Conservation (phyloP, 495 filamentous ascomycete genomes). For the Chaetomium tenue region DNA sequence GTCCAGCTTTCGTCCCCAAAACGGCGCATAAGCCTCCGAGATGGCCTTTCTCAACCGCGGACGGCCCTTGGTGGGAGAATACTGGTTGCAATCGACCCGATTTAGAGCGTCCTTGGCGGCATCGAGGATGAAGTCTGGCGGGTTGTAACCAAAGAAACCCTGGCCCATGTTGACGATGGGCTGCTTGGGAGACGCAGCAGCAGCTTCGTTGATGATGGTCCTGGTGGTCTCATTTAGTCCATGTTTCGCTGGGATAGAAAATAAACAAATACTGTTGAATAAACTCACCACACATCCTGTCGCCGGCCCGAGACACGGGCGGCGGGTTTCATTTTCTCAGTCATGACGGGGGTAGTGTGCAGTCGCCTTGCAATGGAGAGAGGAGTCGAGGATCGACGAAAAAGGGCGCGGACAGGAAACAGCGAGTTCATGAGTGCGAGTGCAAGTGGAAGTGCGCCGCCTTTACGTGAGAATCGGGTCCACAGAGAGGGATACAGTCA, state of each 20-base stretch:
- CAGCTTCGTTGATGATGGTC: slow-evolving; percentile 94
- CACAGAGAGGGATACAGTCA: not conserved
- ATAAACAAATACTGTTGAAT: not conserved
- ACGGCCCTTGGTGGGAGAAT: slow-evolving; percentile 90
- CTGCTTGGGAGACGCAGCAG: slow-evolving; percentile 75
- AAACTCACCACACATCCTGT: slow-evolving; percentile 87
- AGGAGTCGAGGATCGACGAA: slow-evolving; percentile 16
- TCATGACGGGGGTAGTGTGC: slow-evolving; percentile 34
- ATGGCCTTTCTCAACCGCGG: slow-evolving; percentile 88
- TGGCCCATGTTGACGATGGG: slow-evolving; percentile 96
- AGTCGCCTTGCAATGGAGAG: slow-evolving; percentile 21
- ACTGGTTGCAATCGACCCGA: slow-evolving; percentile 97
- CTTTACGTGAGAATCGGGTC: not conserved
- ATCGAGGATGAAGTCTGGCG: slow-evolving; percentile 83
- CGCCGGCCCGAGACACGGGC: slow-evolving; percentile 72
- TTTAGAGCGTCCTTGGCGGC: slow-evolving; percentile 88
- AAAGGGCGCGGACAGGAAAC: slow-evolving; percentile 4
- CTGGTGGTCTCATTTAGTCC: slow-evolving; percentile 42
- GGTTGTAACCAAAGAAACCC: slow-evolving; percentile 98
- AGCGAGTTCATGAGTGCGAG: slow-evolving; percentile 17
- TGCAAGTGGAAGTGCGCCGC: too few species aligned
- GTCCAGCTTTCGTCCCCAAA: slow-evolving; percentile 75
- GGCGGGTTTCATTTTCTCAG: slow-evolving; percentile 61
- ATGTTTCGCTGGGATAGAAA: not conserved
- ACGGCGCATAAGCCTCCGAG: slow-evolving; percentile 82